Evolutionary conservation across 1,284 basidiomycete genomes (phyloP), one percentile per base, ranked within the genome.

Genomic region (Farysia itapuensis): DNA sequence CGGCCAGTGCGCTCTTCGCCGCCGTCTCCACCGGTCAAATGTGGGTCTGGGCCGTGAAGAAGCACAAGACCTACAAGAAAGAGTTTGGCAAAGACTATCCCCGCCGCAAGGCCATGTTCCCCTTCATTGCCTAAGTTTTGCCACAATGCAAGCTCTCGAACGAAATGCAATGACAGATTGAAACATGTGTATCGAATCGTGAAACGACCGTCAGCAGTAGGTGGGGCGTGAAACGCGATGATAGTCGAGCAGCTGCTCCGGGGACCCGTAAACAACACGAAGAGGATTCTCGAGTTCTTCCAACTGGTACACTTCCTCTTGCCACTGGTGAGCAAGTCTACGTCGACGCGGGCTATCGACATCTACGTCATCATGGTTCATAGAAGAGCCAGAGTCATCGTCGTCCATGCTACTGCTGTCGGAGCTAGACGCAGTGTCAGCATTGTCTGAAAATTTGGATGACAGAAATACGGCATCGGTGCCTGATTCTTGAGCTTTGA

Each of bases 21-120:
- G 79, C 81, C 15, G 83, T 90, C 38, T 83, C 84, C 3, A 80
- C 82, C 0, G 83, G 70, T 29, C 86, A 87, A 67, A 97, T 97
- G 91, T 80, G 81, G 19, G 67, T 84, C 11, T 99, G 94, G 95
- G 92, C 94, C 11, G 72, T 84, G 34, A 92, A 93, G 81, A 98
- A 96, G 80, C 92, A 96, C 75, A 81, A 79, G 52, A 83, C 83
- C 51, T 98, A 98, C 81, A 90, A 86, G 81, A 90, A 87, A 75
- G 93, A 97, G 78, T 96, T 96, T 70, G 51, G 48, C n/a, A 85
- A 84, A 65, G 84, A 87, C 57, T 93, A 90, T 74, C 90, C 90
- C 1, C 81, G 80, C 50, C 82, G 90, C 77, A 90, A 86, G 78
- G 85, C 84, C 35, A 86, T 94, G 79, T 82, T 92, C 72, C 91